Percentiles rank a stretch among this genome's conserved stretches.
These are phyloP conservation scores for Earliella scabrosa DNA, from an alignment of 1,284 basidiomycete genomes.

Conservation along the genomic window DNA sequence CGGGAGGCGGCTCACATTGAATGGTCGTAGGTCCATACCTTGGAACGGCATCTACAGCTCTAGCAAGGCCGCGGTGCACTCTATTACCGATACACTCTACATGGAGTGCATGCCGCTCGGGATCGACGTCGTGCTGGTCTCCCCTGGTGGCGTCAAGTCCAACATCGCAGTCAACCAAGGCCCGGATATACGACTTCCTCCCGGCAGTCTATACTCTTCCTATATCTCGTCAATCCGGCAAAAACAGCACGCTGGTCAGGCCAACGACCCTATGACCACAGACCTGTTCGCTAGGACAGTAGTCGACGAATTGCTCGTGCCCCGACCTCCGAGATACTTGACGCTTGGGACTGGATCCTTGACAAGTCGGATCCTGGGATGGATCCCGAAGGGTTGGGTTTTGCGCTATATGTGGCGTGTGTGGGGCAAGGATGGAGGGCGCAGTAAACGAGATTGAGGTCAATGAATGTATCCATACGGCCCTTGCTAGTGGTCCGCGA, in stretches of 20 bases:
- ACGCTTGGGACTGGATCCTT: constrained; percentile 40
- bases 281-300: constrained; percentile 54
- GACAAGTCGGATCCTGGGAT: constrained; percentile 47
- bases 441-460: too few species aligned
- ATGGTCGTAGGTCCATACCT: constrained; percentile 54
- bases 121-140: constrained; percentile 63
- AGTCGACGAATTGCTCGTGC: constrained; percentile 45
- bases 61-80: constrained; percentile 67
- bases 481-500: too few species aligned
- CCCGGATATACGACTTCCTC: constrained; percentile 43
- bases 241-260: constrained; percentile 37
- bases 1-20: too few species aligned
- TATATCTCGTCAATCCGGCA: background rate
- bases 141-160: constrained; percentile 61
- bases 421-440: constrained; percentile 10
- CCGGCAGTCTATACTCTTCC: constrained; percentile 26
- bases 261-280: constrained; percentile 49
- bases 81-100: constrained; percentile 62
- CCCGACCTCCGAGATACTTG: constrained; percentile 33
- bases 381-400: constrained; percentile 55
- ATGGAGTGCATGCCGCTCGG: constrained; percentile 72
- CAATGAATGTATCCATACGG: too few species aligned
- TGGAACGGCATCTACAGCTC: constrained; percentile 75
- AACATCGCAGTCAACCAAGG: constrained; percentile 59
- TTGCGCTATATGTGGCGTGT: constrained; percentile 49